Conservation (phyloP, 805 yeast genomes). For the Zygoascus bituminiphila region DNA sequence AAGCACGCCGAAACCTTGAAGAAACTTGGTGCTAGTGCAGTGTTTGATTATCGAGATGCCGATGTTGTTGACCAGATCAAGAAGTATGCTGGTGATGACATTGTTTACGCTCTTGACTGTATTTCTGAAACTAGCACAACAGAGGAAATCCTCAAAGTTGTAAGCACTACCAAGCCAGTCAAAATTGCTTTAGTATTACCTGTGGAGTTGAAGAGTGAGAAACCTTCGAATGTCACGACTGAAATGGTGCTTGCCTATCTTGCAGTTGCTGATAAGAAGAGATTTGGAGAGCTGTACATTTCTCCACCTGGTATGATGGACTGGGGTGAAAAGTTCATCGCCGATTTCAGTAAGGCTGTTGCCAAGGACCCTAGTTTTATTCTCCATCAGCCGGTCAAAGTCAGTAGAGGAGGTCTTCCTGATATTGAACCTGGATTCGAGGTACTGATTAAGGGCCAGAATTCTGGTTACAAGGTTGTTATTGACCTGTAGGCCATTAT, state of each 20-base stretch:
- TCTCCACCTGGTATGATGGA: conserved; percentile 14
- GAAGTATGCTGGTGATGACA: conserved; percentile 19
- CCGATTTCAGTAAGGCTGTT: conserved; percentile 1
- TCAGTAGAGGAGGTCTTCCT: conserved; percentile 11
- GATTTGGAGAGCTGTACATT: conserved; percentile 2
- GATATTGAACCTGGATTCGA: conserved; percentile 11
- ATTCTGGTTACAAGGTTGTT: conserved; percentile 15
- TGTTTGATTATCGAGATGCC: conserved; percentile 38
- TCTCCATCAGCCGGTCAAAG: conserved; percentile 12
- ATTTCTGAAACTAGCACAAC: conserved; percentile 17
- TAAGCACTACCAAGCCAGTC: conserved; percentile 12
- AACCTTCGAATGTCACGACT: conserved; percentile 5
- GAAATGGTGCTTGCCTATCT: conserved; percentile 12
- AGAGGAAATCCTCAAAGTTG: conserved; percentile 10
- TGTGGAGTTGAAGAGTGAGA: conserved; percentile 1
- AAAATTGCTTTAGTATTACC: background rate
- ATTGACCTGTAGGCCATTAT: conserved; percentile 3
- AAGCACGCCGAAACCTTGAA: conserved; percentile 37
- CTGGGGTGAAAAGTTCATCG: conserved; percentile 3
- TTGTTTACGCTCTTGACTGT: conserved; percentile 23
- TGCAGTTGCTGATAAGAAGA: conserved; percentile 11
- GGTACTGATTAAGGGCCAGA: conserved; percentile 9
- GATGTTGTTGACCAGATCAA: conserved; percentile 39
- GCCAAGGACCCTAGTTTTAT: conserved; percentile 1
- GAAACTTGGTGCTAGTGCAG: conserved; percentile 41